Evolutionary conservation across 140 eudicot species (phyloP).

Genomic region (Flaveria floridana): DNA sequence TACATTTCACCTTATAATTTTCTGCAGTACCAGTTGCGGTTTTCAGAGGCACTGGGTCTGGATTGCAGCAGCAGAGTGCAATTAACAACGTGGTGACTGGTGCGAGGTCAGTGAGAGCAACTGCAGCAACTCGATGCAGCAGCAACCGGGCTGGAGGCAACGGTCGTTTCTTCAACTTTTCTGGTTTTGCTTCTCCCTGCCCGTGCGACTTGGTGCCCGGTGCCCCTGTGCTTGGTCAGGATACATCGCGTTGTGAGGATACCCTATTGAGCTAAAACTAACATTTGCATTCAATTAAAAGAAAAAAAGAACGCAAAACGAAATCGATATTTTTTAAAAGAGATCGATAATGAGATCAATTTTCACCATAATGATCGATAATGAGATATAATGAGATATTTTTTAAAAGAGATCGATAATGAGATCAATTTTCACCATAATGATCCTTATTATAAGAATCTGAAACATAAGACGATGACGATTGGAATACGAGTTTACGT

Average conservation of each 20-base stretch:
- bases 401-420: no score
- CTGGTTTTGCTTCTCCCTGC: not conserved
- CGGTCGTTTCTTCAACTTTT: not conserved
- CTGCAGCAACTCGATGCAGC: not conserved
- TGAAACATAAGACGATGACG: not conserved
- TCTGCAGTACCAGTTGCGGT: not conserved
- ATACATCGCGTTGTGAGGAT: no score
- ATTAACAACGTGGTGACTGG: no score
- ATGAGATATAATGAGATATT: no score
- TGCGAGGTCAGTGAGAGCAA: not conserved
- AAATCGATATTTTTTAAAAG: no score
- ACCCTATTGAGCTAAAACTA: no score
- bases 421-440: not conserved
- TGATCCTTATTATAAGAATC: not conserved
- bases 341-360: no score
- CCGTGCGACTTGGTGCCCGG: not conserved
- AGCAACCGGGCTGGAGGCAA: no score
- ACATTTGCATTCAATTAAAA: not conserved
- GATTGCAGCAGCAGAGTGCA: no score
- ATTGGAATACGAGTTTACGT: slow-evolving; percentile 19
- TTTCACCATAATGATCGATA: not conserved
- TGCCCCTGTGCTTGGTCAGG: no score
- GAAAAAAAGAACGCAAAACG: not conserved
- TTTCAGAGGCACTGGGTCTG: not conserved
- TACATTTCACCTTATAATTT: not conserved